Base-by-base conservation (phyloP, 768 basidiomycete genomes). In the Lentinula boryana region DNA sequence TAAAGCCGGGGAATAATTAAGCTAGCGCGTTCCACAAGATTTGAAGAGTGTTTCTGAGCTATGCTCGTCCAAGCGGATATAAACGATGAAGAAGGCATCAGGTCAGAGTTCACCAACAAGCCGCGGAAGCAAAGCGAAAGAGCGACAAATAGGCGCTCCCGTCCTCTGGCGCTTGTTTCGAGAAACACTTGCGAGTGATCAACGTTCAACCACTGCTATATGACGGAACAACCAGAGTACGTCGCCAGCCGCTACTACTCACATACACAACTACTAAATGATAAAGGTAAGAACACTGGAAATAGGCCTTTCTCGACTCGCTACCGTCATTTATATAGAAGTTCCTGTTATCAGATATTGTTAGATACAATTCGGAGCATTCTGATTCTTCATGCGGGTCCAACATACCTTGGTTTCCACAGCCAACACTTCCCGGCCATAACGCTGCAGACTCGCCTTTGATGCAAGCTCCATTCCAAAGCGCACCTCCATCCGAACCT, bases 381-480 rank as follows among this genome's bases (percentile, higher is more conserved):
- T 23, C 12, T 10, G 18, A 48, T 18, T 21, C n/a, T 21, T 9
- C 9, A 8, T 3, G n/a, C 7, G 9, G 18, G 46, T 12, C 23
- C 46, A 48, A 52, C 69, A 61, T 62, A 79, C 84, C 84, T 71
- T 82, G 65, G 69, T 85, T 84, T 33, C 81, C 81, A 58, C 84
- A 84, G 13, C 75, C 82, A 2, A 63, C 70, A 58, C 36, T 18
- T 10, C 77, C 63, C 1, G 84, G 84, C 84, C 85, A 86, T 65
- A 75, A 71, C 1, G 67, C 70, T n/a, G 82, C 81, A 0, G 63
- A 76, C 66, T 82, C 80, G 8, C 81, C 81, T 5, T 65, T 70
- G 23, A 86, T 71, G 68, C 85, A 85, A 6, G 83, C 74, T 1
- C 83, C 82, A 44, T 69, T 77, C 67, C 70, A 86, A 6, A 79